Base-by-base conservation (phyloP, 306 rosid species). In the Boehmeria nivea region DNA sequence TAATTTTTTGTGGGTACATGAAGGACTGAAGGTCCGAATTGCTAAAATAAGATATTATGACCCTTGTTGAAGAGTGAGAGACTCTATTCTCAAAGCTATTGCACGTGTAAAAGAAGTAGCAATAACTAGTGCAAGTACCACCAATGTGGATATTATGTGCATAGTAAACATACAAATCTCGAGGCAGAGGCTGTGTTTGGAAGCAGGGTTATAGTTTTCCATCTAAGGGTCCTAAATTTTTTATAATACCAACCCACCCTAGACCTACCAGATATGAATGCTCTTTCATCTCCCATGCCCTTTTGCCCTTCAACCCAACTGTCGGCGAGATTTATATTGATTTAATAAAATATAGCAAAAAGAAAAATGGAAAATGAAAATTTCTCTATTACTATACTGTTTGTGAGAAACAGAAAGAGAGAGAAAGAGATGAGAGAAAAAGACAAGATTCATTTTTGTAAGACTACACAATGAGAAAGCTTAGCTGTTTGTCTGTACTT, bases 401-500 rank as follows among this genome's bases (percentile, higher is more conserved):
- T 33, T 48, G 31, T 23, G 27, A 48, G 18, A 50, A 50, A 50
- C 36, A 50, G 19, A 50, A 31, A 12, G 31, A 22, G 34, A 24
- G 3, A 40, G 3, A 0, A 23, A 45, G 2, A 16, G 18, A 11
- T 11, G 36, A 57, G 36, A 17, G 47, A 23, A 16, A 57, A 16
- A 8, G 20, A 45, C 24, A 28, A 19, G 17, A 46, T 26, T 14
- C 18, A 1, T 28, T 12, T 28, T 33, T 7, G n/a, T 33, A 47
- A 3, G 12, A n/a, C 17, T 43, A 21, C 6, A 2, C 21, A 68
- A 73, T 61, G 47, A 66, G 17, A 65, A 37, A 51, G 78, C 69
- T 78, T 59, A 82, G 94, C 88, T 85, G 94, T 74, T 25, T 67
- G 70, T 69, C 71, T 69, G 90, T 76, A 69, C 83, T 65, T 72